These are phyloP conservation scores for Aspergillus diversus DNA, from an alignment of 495 filamentous ascomycete genomes.

Conservation along the genomic window DNA sequence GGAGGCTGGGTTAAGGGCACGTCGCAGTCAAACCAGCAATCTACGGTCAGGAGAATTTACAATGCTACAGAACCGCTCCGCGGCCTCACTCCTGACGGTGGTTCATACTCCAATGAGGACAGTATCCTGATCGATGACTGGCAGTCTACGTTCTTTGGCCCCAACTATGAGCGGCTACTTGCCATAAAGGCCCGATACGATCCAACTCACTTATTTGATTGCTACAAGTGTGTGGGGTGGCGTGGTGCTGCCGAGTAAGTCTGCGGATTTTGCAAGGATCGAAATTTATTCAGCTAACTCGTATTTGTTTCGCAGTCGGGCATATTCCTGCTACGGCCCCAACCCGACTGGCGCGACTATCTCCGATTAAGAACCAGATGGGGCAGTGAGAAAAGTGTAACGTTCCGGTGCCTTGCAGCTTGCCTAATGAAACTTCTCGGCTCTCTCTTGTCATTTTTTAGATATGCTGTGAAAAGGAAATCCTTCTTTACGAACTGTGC, in stretches of 20 bases:
- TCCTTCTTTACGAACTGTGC: neutral
- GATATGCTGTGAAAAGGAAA: neutral
- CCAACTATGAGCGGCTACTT: slow-evolving; percentile 46
- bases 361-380: neutral
- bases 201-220: slow-evolving; percentile 50
- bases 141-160: slow-evolving; percentile 60
- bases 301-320: neutral
- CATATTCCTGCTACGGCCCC: neutral
- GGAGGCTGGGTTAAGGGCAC: slow-evolving; percentile 22
- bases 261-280: neutral
- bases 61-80: slow-evolving; percentile 23
- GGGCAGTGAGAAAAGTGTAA: neutral
- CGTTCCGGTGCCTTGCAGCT: neutral
- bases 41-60: neutral
- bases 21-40: neutral
- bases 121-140: slow-evolving; percentile 61
- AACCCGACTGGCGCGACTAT: neutral
- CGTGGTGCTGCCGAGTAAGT: slow-evolving; percentile 1
- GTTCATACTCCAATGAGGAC: slow-evolving; percentile 28
- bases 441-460: neutral
- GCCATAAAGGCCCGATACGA: slow-evolving; percentile 54
- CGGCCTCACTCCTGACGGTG: slow-evolving; percentile 25
- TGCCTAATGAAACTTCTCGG: neutral
- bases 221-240: slow-evolving; percentile 31
- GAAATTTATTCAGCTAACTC: neutral